Evolutionary conservation across 345 rosid genomes (phyloP).

Genomic region (Orychophragmus violaceus): DNA sequence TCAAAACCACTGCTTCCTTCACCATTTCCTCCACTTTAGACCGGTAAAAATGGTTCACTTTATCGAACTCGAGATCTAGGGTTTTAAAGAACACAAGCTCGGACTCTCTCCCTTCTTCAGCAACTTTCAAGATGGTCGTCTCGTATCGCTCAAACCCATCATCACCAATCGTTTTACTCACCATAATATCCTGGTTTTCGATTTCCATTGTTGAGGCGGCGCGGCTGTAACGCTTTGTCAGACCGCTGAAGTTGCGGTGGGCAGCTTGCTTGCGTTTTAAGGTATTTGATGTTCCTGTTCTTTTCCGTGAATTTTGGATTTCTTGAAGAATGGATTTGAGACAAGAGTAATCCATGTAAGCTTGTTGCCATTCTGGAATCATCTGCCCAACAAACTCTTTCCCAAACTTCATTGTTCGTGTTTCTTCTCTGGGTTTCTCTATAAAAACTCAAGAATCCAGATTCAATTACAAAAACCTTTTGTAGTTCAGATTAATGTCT

Average conservation of each 20-base stretch:
- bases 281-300: conserved; percentile 12
- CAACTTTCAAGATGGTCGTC: conserved; percentile 26
- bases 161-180: conserved; percentile 15
- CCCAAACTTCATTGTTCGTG: conserved; percentile 62
- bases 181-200: conserved; percentile 26
- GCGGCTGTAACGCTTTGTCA: conserved; percentile 26
- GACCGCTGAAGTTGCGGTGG: conserved; percentile 35
- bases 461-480: not conserved
- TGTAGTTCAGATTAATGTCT: not conserved
- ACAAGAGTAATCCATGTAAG: conserved; percentile 48
- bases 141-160: conserved; percentile 29
- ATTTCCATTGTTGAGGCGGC: conserved; percentile 1
- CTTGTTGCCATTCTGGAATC: conserved; percentile 81
- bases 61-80: conserved; percentile 41
- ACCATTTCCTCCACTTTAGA: conserved; percentile 28
- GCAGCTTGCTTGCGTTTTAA: conserved; percentile 26
- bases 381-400: conserved; percentile 53
- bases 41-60: conserved; percentile 31
- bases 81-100: conserved; percentile 39
- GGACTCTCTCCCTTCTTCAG: conserved; percentile 35
- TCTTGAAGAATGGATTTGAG: conserved; percentile 35
- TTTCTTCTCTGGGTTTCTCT: not conserved
- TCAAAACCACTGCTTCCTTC: conserved; percentile 27
- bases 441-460: conserved; percentile 4
- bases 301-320: conserved; percentile 33